Evolutionary conservation across 257 asterid genomes (phyloP).

Genomic region (Solanum medicagineum): DNA sequence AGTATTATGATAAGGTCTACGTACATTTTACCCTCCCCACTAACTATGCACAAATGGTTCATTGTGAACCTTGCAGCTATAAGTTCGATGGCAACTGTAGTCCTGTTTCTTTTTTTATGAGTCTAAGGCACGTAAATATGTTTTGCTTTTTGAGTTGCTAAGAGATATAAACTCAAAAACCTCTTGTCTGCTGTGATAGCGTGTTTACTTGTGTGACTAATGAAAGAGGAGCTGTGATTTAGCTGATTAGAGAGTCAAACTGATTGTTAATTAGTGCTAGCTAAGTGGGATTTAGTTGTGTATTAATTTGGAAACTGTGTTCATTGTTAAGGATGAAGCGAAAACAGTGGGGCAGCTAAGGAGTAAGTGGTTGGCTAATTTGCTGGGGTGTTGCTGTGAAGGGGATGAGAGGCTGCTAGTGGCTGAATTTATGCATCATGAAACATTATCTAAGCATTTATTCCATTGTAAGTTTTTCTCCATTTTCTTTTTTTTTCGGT

Average conservation of each 20-base stretch:
- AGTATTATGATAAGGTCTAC: not conserved
- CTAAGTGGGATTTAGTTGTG: not conserved
- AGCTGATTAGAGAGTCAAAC: not conserved
- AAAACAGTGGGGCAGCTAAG: conserved; percentile 32
- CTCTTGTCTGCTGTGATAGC: not conserved
- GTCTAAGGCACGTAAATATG: not conserved
- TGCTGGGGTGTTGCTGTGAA: conserved; percentile 35
- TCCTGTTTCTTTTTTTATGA: not conserved
- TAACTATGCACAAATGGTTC: not conserved
- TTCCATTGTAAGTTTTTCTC: conserved; percentile 27
- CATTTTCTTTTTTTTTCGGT: not conserved
- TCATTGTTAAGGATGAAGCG: conserved; percentile 26
- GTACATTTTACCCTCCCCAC: not conserved
- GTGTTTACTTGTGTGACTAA: not conserved
- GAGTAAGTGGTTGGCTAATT: conserved; percentile 30
- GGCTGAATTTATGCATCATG: conserved; percentile 40
- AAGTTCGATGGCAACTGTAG: not conserved
- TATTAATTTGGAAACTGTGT: not conserved
- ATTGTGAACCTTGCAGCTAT: not conserved
- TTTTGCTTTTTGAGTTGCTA: not conserved
- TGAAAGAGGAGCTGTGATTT: not conserved
- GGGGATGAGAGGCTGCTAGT: conserved; percentile 36
- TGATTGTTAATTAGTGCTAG: not conserved
- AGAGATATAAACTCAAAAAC: not conserved
- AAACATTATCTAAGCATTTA: conserved; percentile 34